Conservation (phyloP, 495 filamentous ascomycete genomes). For the Aspergillus baeticus region DNA sequence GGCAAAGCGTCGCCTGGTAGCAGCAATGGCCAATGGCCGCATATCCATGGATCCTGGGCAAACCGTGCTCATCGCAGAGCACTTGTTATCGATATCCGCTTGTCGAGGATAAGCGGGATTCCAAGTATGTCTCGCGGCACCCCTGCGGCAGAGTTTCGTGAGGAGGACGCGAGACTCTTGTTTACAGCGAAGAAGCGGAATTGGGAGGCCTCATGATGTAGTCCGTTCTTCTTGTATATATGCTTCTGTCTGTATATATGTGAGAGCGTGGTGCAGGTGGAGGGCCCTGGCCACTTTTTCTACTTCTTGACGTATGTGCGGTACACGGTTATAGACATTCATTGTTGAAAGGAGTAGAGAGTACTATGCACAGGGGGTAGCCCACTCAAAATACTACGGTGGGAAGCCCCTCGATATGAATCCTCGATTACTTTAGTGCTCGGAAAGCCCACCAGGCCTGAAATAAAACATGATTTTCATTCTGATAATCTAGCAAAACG, state of each 20-base stretch:
- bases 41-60: constrained; percentile 26
- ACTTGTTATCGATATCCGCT: constrained; percentile 31
- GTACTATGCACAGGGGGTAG: no score
- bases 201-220: constrained; percentile 33
- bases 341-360: no score
- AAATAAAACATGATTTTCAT: no score
- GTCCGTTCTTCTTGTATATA: neutral
- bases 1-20: no score
- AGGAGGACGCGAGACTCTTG: constrained; percentile 35
- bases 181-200: constrained; percentile 42
- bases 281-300: no score
- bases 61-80: constrained; percentile 22
- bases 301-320: no score
- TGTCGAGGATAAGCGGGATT: constrained; percentile 30
- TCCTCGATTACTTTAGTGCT: no score
- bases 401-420: no score
- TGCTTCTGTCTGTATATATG: neutral
- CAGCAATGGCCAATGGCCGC: constrained; percentile 4
- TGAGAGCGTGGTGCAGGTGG: no score
- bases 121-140: constrained; percentile 12
- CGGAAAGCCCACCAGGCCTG: no score
- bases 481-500: no score
- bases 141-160: constrained; percentile 13
- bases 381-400: no score
- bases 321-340: constrained; percentile 50